Percentiles rank a stretch among this genome's conserved stretches.
Conservation (phyloP, 176 grass and related monocot genomes). For the Oryza glumipatula region DNA sequence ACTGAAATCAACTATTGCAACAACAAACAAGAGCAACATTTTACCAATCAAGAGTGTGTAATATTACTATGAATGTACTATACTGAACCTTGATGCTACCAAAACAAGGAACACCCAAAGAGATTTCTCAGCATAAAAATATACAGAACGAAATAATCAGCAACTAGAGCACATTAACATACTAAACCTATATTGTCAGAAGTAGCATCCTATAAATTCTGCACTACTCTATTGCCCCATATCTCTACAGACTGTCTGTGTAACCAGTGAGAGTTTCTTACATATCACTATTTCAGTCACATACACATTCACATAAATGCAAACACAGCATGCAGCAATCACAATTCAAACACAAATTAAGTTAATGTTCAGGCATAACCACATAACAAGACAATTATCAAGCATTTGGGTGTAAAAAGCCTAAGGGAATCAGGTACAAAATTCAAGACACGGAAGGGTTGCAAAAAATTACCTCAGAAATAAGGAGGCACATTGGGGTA, state of each 20-base stretch:
- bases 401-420: not conserved
- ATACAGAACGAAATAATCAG: not conserved
- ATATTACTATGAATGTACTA: not conserved
- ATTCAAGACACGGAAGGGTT: not conserved
- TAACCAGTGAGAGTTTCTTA: not conserved
- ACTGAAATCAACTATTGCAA: not conserved
- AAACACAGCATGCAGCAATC: not conserved
- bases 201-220: not conserved
- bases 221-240: not conserved
- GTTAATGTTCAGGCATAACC: constrained; percentile 14
- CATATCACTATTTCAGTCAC: not conserved
- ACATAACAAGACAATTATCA: constrained; percentile 13
- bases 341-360: constrained; percentile 25
- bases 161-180: not conserved
- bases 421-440: constrained; percentile 1
- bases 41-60: not conserved
- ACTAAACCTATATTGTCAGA: constrained; percentile 13
- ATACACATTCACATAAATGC: constrained; percentile 10
- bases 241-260: not conserved
- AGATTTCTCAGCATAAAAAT: not conserved
- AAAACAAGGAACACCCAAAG: constrained; percentile 7
- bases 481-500: constrained; percentile 85
- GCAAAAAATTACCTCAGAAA: constrained; percentile 77
- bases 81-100: not conserved
- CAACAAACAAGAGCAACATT: constrained; percentile 4